Evolutionary conservation across 2,329 filamentous ascomycete genomes (phyloP), one percentile per base, ranked within the genome.

Genomic region (Pyrenochaeta sp.): DNA sequence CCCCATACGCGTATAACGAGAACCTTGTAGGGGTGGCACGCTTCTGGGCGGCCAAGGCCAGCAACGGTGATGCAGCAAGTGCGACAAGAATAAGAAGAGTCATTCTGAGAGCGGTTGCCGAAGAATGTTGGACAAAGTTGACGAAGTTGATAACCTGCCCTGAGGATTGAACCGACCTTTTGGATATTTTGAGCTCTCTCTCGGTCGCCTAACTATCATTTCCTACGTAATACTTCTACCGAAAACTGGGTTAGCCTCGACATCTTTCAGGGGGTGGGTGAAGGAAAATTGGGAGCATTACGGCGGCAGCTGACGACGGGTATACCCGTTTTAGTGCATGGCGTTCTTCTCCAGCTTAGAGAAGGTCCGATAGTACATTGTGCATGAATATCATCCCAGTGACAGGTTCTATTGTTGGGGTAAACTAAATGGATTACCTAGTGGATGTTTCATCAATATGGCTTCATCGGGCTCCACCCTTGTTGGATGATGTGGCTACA

Each of bases 1-100:
- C 13, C 7, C 60, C 63, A 44, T 71, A 71, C 19, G 54, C 66
- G 43, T 47, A 71, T 2, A 71, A 58, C 12, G 55, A 13, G 42
- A 69, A 69, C 2, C 30, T 30, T 3, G 52, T 49, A 5, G 60
- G 32, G 2, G 54, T 52, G 2, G 58, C 47, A 24, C 61, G 62
- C 42, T 58, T 61, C 51, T 60, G 56, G n/a, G 47, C 40, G 10
- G 61, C 59, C 9, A 68, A 44, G 6, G 59, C 58, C n/a, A 66
- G 15, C 8, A 62, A 50, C 15, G 68, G 63, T 46, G 69, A 44
- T 13, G 53, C 52, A 54, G 56, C 56, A 22, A 58, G 49, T n/a
- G 64, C 32, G 10, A 62, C 37, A 51, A 54, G 51, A 25, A 37
- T 10, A 57, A 49, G 6, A 56, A 36, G n/a, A 50, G 58, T 60